Evolutionary conservation across 2,329 filamentous ascomycete genomes (phyloP).

Genomic region (Fusarium sp.): DNA sequence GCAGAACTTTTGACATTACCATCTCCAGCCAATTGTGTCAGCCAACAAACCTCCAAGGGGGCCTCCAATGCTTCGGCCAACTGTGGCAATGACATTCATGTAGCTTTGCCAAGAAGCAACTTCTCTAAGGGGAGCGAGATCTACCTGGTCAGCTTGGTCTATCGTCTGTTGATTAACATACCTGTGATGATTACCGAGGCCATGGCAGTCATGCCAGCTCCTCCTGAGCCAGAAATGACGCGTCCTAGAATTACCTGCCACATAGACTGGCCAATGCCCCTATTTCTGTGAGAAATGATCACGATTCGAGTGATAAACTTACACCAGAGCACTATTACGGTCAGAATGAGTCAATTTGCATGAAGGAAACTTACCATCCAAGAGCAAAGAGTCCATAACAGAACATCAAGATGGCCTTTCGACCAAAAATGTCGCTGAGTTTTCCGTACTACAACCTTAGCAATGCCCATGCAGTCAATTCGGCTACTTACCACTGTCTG

Average conservation of each 20-base stretch:
- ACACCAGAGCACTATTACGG: conserved; percentile 29
- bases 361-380: conserved; percentile 51
- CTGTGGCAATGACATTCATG: conserved; percentile 64
- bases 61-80: conserved; percentile 63
- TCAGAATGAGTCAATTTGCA: background rate
- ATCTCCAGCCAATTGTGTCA: conserved; percentile 73
- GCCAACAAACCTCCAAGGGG: conserved; percentile 70
- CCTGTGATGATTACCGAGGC: conserved; percentile 65
- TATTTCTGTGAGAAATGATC: conserved; percentile 1
- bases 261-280: conserved; percentile 59
- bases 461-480: background rate
- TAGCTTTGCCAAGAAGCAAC: conserved; percentile 66
- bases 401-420: conserved; percentile 41
- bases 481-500: conserved; percentile 55
- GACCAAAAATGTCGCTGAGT: conserved; percentile 46
- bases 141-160: conserved; percentile 40
- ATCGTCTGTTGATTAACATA: conserved; percentile 25
- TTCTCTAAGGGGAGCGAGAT: conserved; percentile 64
- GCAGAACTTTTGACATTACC: too few relatives aligned
- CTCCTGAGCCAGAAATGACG: conserved; percentile 63
- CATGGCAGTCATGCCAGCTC: conserved; percentile 63
- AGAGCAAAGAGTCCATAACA: conserved; percentile 45
- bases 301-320: background rate
- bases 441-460: conserved; percentile 43
- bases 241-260: conserved; percentile 62